Evolutionary conservation across 2,329 filamentous ascomycete genomes (phyloP), one percentile per base, ranked within the genome.

Genomic region (Aureobasidium pullulans): DNA sequence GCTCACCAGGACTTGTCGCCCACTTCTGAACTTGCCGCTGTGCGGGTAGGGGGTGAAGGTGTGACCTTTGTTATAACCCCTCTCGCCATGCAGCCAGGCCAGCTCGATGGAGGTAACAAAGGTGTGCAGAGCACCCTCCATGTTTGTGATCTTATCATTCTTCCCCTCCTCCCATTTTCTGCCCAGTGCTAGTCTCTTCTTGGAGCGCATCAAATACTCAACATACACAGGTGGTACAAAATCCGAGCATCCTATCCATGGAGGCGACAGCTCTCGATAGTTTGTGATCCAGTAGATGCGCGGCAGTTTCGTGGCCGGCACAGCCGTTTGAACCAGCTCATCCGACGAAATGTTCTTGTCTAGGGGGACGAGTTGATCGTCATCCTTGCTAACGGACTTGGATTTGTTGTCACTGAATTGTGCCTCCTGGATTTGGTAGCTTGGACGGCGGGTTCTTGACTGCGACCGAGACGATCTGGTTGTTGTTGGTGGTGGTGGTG

Each of bases 91-190:
- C 4, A 50, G 10, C 44, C 44, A 49, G 19, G 56, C 56, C 28
- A 49, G 16, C 23, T 42, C 56, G 31, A 59, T 43, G n/a, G 46
- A 44, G n/a, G 46, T 59, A 4, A 50, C 56, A 16, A 59, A 59
- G 7, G 56, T 59, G 36, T 59, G 44, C 36, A 59, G 32, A 10
- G 56, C 56, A 29, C 56, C 56, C 13, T 59, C 56, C 56, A 59
- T 59, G 29, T 59, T 59, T 9, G 56, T 59, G 36, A 59, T 59
- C 10, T 59, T 28, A 29, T 59, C 56, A 13, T 23, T 23, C 23
- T 23, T 23, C 3, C 54, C 54, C 19, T 40, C 32, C 28, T 39
- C n/a, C 34, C 43, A 57, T 28, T 57, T 57, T 1, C 19, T 34
- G 5, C 34, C 43, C 29, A 57, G 11, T 13, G 54, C 54, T 4